Conservation (phyloP, 768 basidiomycete species). For the Boletus barrowsii region DNA sequence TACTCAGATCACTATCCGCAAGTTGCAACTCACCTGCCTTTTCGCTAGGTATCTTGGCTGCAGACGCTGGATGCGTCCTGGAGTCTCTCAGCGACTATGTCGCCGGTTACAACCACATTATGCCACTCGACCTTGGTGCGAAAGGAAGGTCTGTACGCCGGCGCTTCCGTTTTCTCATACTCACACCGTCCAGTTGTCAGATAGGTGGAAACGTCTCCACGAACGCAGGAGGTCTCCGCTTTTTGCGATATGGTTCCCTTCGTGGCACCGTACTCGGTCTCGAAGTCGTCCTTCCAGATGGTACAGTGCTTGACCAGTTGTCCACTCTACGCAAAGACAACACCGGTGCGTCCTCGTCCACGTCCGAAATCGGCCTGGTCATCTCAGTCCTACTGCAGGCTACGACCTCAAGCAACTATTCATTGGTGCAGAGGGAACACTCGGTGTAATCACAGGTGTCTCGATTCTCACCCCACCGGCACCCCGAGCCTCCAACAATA, state of each 20-base stretch:
- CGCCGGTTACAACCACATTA: conserved; percentile 85
- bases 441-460: conserved; percentile 92
- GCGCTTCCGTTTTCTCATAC: neutral
- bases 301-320: conserved; percentile 84
- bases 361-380: neutral
- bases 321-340: conserved; percentile 96
- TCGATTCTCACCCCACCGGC: conserved; percentile 89
- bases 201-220: conserved; percentile 97
- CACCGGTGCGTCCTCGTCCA: conserved; percentile 58
- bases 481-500: conserved; percentile 82
- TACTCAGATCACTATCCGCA: neutral
- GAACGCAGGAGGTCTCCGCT: conserved; percentile 94
- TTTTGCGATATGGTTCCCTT: conserved; percentile 91
- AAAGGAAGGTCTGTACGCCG: conserved; percentile 76
- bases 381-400: conserved; percentile 45
- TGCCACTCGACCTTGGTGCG: conserved; percentile 94
- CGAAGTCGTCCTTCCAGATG: conserved; percentile 94
- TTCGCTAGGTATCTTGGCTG: conserved; percentile 76
- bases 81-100: conserved; percentile 85
- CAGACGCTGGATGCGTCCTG: conserved; percentile 93
- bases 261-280: conserved; percentile 94
- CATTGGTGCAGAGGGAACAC: conserved; percentile 95
- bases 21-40: conserved; percentile 4
- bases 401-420: conserved; percentile 98
- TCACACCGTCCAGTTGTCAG: conserved; percentile 65